Evolutionary conservation across 2,329 filamentous ascomycete species (phyloP).

Genomic region (Botrytis byssoidea): DNA sequence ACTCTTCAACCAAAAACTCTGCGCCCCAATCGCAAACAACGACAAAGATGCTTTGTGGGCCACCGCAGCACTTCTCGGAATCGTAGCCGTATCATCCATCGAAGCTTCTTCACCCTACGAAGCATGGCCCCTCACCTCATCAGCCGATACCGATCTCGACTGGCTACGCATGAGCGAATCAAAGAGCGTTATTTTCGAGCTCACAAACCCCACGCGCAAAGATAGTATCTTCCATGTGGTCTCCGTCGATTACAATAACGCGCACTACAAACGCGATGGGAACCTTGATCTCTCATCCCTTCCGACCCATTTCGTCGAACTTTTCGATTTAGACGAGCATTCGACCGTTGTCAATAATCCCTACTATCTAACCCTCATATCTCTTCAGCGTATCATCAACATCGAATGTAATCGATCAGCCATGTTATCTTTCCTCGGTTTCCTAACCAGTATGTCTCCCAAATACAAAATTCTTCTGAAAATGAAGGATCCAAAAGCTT

Average conservation of each 20-base stretch:
- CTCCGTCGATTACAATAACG: not conserved
- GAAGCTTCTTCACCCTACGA: constrained; percentile 45
- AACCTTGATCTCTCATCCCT: not conserved
- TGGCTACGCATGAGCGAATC: constrained; percentile 59
- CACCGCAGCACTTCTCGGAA: constrained; percentile 47
- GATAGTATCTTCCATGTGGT: constrained; percentile 6
- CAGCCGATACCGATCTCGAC: constrained; percentile 48
- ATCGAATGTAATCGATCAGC: constrained; percentile 41
- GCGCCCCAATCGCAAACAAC: constrained; percentile 38
- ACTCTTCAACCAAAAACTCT: constrained; percentile 48
- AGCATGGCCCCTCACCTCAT: constrained; percentile 55
- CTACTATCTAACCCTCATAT: constrained; percentile 23
- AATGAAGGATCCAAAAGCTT: constrained; percentile 51
- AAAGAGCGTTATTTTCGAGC: constrained; percentile 53
- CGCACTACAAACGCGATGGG: not conserved
- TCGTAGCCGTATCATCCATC: constrained; percentile 46
- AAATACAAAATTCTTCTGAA: constrained; percentile 48
- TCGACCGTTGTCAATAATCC: constrained; percentile 20
- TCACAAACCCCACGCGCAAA: constrained; percentile 14
- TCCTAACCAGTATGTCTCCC: constrained; percentile 47
- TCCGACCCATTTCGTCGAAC: constrained; percentile 19
- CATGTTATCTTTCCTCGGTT: constrained; percentile 48
- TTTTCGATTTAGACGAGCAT: constrained; percentile 25
- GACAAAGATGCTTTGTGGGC: constrained; percentile 51
- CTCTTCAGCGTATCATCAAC: constrained; percentile 17